Evolutionary conservation across 2,329 filamentous ascomycete species (phyloP).

Genomic region (Aspergillus brasiliensis): DNA sequence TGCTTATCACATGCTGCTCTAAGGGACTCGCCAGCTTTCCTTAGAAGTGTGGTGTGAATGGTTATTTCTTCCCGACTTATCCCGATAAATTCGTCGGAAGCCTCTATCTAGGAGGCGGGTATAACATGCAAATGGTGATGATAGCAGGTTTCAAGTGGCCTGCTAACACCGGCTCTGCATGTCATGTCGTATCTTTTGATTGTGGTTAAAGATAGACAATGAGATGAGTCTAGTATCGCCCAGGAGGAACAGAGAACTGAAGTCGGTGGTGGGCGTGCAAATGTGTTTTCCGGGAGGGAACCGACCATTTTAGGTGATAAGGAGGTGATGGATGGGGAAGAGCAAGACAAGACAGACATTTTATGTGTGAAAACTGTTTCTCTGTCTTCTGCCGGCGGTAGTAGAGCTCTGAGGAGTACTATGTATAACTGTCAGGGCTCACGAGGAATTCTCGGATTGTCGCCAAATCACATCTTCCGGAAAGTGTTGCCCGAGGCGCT

Average conservation of each 20-base stretch:
- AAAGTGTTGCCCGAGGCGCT: conserved; percentile 54
- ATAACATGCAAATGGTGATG: no score
- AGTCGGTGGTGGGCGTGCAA: not conserved
- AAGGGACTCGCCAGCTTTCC: not conserved
- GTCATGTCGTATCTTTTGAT: no score
- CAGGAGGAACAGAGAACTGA: not conserved
- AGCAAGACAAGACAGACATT: not conserved
- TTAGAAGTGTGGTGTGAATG: no score
- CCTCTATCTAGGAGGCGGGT: no score
- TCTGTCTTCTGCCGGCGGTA: not conserved
- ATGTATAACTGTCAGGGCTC: not conserved
- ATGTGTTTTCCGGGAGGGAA: not conserved
- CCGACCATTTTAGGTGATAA: not conserved
- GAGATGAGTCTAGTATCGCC: not conserved
- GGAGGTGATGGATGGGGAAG: not conserved
- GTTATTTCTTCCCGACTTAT: no score
- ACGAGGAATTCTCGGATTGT: not conserved
- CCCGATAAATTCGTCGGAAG: no score
- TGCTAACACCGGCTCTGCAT: no score
- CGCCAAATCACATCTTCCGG: conserved; percentile 43
- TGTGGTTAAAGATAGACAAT: no score
- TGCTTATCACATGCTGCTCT: not conserved
- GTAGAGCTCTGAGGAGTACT: not conserved
- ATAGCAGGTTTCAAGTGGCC: no score
- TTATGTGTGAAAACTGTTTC: no score